Base-by-base conservation (phyloP, 257 asterid genomes). In the Solanum microdontum region DNA sequence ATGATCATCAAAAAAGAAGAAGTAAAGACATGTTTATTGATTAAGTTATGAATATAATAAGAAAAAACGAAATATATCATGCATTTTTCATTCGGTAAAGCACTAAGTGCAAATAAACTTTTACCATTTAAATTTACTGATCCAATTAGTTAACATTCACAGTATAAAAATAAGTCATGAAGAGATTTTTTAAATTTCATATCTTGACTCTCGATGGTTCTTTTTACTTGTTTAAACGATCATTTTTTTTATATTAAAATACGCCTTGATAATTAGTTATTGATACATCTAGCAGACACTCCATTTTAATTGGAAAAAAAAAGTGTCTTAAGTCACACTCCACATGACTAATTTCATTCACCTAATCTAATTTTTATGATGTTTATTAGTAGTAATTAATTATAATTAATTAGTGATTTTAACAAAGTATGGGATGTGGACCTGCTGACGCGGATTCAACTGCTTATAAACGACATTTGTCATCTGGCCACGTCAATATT, bases 371-470 rank as follows among this genome's bases (percentile, higher is more conserved):
- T 62, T 62, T 4, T n/a, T 62, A n/a, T 62, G 30, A 62, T 62
- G 7, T 62, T n/a, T 62, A 62, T 62, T 62, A n/a, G 24, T 55
- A 19, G 30, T 62, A 62, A 10, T 62, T n/a, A 23, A 8, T 62
- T n/a, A 23, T 64, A 64, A 64, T 64, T 64, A 64, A 64, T 64
- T 64, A 3, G 73, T 64, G 33, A 64, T 24, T 64, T 64, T 11
- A 24, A n/a, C 33, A 24, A 24, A 23, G 11, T 37, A 37, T 21
- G 3, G 48, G 21, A 21, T 23, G 83, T 37, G 32, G 48, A 36
- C 32, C 32, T 37, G 83, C 83, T 37, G 83, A 75, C 58, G 83
- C 21, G 55, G 33, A 37, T 37, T 75, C 83, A 75, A 11, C 58
- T 37, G 14, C 2, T 5, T 37, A 6, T 75, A 23, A 23, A 75